Base-by-base conservation (phyloP, 805 yeast genomes). In the Candida palmyrensis region DNA sequence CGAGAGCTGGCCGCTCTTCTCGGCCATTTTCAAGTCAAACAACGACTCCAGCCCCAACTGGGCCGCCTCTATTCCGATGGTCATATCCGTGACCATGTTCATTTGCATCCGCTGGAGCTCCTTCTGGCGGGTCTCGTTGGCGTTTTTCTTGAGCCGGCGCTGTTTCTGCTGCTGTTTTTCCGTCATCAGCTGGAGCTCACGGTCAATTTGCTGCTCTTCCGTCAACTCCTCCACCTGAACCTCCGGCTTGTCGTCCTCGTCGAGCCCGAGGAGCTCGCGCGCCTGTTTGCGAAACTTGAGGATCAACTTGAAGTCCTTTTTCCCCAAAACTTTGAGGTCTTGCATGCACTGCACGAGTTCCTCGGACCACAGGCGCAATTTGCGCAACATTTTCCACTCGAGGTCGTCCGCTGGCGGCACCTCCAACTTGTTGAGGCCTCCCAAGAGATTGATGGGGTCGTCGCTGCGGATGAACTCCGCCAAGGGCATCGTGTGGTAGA, bases 311-410 rank as follows among this genome's bases (percentile, higher is more conserved):
- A 92, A 92, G 58, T 92, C 99, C 50, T 88, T 90, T 57, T 78
- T 87, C 46, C 98, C 98, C 35, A 92, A 70, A 5, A 90, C 97
- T 56, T 86, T 87, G 55, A 92, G 72, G 72, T 92, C 99, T 52
- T 82, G 84, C 48, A 90, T 68, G 56, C 96, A 87, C 45, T 81
- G 88, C 29, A 79, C 55, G 32, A 92, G 71, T 53, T 90, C 97
- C 0, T 71, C 66, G 0, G 88, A 83, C 6, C 95, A 86, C 45
- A 78, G 79, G 37, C 79, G 83, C 60, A 89, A 63, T 54, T 79
- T 84, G 39, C 72, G 75, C 19, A 89, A 58, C 18, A 77, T 65
- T 45, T 76, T 75, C 82, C 94, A 77, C 41, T 86, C 89, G 25
- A 77, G 77, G 44, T 81, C 79, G 19, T 54, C 64, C 31, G 53